Percentiles rank a stretch among this genome's conserved stretches.
Conservation (phyloP, 331 rosid genomes). For the Rhamnella rubrinervis region DNA sequence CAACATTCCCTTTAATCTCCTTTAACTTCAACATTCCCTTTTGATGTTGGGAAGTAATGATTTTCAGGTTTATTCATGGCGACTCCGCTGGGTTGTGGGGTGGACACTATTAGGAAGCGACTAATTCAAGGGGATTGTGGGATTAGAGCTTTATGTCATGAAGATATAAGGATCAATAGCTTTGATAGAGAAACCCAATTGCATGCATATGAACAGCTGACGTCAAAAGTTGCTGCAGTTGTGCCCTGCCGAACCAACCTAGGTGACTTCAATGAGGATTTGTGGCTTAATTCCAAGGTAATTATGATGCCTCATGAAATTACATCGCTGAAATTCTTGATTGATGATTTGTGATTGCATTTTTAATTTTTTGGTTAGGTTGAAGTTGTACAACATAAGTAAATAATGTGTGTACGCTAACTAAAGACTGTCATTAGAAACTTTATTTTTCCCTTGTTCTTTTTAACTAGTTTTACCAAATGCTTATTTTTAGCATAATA, state of each 20-base stretch:
- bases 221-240: conserved; percentile 83
- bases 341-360: neutral
- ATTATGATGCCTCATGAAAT: neutral
- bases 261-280: conserved; percentile 61
- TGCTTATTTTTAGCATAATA: too few species aligned
- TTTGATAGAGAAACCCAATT: conserved; percentile 65
- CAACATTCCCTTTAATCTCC: neutral
- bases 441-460: too few species aligned
- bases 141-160: conserved; percentile 53
- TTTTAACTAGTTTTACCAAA: too few species aligned
- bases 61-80: conserved; percentile 85
- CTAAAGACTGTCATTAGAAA: too few species aligned
- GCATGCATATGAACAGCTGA: conserved; percentile 64
- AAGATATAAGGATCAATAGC: conserved; percentile 65
- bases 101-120: conserved; percentile 68
- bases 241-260: conserved; percentile 66
- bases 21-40: neutral
- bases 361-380: neutral
- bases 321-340: neutral
- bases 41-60: neutral
- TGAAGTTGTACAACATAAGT: neutral
- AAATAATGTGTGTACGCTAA: too few species aligned
- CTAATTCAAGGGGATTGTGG: conserved; percentile 75
- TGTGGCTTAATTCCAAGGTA: conserved; percentile 83
- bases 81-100: conserved; percentile 93